These are phyloP conservation scores for Phycomyces blakesleeanus DNA, from an alignment of 192 early-diverging fungal species.

Conservation along the genomic window DNA sequence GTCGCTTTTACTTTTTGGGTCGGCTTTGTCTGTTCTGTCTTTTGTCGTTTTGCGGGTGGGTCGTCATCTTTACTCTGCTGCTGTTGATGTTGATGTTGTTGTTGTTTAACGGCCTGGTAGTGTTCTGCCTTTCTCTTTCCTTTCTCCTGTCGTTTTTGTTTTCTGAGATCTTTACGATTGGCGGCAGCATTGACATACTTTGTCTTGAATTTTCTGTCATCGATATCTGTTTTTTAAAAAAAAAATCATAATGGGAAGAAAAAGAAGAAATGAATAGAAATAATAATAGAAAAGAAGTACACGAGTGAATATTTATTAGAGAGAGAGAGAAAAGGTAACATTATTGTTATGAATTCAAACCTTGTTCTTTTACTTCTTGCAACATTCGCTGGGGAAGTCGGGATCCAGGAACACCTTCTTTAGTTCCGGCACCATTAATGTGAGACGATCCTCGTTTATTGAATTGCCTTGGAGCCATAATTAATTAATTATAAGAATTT, in stretches of 20 bases:
- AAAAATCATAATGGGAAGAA: no score
- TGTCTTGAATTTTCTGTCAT: constrained; percentile 46
- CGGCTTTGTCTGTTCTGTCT: background rate
- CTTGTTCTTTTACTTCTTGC: constrained; percentile 16
- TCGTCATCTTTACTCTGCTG: background rate
- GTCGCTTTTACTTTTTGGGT: background rate
- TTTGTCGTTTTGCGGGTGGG: constrained; percentile 4
- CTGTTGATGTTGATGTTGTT: constrained; percentile 20
- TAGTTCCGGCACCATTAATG: background rate
- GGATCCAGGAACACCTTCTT: constrained; percentile 4
- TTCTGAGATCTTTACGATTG: constrained; percentile 43
- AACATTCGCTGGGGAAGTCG: constrained; percentile 4
- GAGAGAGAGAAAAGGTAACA: background rate
- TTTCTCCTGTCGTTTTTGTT: constrained; percentile 48
- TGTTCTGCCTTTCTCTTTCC: constrained; percentile 9
- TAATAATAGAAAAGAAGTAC: no score
- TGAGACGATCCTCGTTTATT: background rate
- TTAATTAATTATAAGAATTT: no score
- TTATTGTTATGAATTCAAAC: background rate
- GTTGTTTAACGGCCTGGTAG: constrained; percentile 23
- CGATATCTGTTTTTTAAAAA: constrained; percentile 35
- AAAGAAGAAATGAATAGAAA: no score
- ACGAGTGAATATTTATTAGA: no score
- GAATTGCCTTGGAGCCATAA: background rate
- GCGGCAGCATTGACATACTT: constrained; percentile 45